Evolutionary conservation across 305 asterid genomes (phyloP), one percentile per base, ranked within the genome.

Genomic region (Solanum aculeatissimum): DNA sequence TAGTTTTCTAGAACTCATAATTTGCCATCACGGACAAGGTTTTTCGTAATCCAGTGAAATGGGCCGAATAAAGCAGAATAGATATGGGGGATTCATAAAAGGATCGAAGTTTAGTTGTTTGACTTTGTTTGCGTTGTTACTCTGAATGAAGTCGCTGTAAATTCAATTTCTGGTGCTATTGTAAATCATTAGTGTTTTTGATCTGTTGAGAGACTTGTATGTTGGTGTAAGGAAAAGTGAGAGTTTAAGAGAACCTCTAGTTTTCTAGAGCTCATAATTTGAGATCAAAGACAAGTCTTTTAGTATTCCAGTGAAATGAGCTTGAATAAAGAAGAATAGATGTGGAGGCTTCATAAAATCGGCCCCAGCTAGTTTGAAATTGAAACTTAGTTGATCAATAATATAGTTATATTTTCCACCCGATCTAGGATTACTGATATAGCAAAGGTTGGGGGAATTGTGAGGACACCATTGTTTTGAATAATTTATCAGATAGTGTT

Each of bases 121-220:
- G 23, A 7, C 45, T 35, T 35, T 13, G 94, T 93, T 15, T 92
- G 94, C 78, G 99, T 95, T 71, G 98, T 69, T 69, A 11, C 77
- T 69, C 27, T 0, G 51, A 69, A 4, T 3, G 35, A 35, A 68
- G 25, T 95, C 49, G 4, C 16, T 35, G 9, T 18, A 9, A 35
- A 47, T 38, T 69, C 8, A 19, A 38, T 69, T 69, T 35, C 40
- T 69, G 8, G 9, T 19, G 51, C 51, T 9, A 21, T 35, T 69
- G 51, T 38, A 69, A 38, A 19, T 38, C 9, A 1, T 19, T 4
- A 18, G 27, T 69, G 49, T 18, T 68, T 68, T 38, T 35, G 15
- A 18, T 19, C 77, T 69, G 27, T 18, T 3, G 27, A 57, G 63
- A 19, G 14, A 8, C 65, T 57, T 19, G 65, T 57, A 57, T 4